Conservation (phyloP, 768 basidiomycete species). For the Lepiota subincarnata region DNA sequence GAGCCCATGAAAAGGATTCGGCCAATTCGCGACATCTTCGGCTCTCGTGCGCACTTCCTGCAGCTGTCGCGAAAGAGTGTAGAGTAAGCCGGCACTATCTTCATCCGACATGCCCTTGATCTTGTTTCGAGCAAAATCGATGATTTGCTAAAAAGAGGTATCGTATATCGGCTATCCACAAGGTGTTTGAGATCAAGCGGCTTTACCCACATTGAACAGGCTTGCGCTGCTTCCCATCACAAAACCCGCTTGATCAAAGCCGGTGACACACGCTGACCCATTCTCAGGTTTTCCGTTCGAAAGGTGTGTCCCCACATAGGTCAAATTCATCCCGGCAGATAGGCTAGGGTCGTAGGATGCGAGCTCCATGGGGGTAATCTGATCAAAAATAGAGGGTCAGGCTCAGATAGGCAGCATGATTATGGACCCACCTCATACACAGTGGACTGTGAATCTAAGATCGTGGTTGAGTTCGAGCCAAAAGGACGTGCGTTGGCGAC, state of each 20-base stretch:
- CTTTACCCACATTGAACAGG: slow-evolving; percentile 50
- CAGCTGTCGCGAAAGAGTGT: slow-evolving; percentile 46
- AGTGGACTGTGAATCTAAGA: slow-evolving; percentile 35
- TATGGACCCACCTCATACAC: slow-evolving; percentile 53
- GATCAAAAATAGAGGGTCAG: background rate
- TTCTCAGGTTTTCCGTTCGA: slow-evolving; percentile 52
- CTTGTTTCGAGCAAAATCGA: slow-evolving; percentile 41
- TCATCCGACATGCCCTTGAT: slow-evolving; percentile 33
- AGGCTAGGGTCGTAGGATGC: slow-evolving; percentile 73
- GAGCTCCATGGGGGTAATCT: slow-evolving; percentile 63
- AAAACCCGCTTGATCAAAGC: slow-evolving; percentile 73
- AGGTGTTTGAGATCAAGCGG: background rate
- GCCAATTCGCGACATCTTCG: slow-evolving; percentile 67
- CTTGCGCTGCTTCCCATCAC: slow-evolving; percentile 73
- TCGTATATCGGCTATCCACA: background rate
- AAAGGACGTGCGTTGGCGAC: slow-evolving; percentile 50
- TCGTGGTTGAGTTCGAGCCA: slow-evolving; percentile 37
- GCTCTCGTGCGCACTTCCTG: slow-evolving; percentile 45
- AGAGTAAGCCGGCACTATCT: slow-evolving; percentile 39
- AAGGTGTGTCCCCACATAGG: slow-evolving; percentile 63
- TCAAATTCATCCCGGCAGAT: slow-evolving; percentile 63
- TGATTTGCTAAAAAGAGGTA: slow-evolving; percentile 35
- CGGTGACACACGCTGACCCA: slow-evolving; percentile 58
- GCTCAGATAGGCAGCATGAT: background rate
- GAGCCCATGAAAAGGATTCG: slow-evolving; percentile 55